Evolutionary conservation across 306 rosid species (phyloP), one percentile per base, ranked within the genome.

Genomic region (Pachyrhizus erosus): DNA sequence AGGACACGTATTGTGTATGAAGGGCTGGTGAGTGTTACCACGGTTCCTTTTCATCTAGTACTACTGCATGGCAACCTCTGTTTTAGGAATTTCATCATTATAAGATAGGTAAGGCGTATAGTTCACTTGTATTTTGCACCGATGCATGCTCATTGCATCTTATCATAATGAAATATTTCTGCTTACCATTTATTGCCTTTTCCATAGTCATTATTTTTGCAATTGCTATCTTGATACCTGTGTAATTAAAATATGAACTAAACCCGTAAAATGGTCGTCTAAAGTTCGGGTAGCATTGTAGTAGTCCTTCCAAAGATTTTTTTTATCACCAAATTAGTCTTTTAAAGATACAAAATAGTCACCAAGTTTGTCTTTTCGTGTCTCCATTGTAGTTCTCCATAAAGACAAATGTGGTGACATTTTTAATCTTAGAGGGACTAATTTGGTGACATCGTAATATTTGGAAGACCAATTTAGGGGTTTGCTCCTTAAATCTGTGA

Each of bases 61-160:
- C 73, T 43, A 72, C 66, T 57, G n/a, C 62, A 8, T 42, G 76
- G 60, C 39, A 27, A 58, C 5, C 58, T 42, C 42, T 23, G 14
- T 84, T 20, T 3, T 82, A 9, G 90, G 88, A 34, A 9, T 51
- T 37, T 0, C 58, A 54, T 73, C 52, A 64, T 49, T 49, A 24
- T 40, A 42, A 27, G 17, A 73, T 68, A 58, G 66, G 7, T 24
- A 37, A 73, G 7, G 29, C 46, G 23, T 27, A 72, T 40, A 13
- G 5, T 29, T 73, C 52, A 67, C 20, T 18, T 77, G 52, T 75
- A 69, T 67, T 67, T 24, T 21, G n/a, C 72, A 68, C 23, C 29
- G 23, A 27, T 69, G 43, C 23, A 21, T 55, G 51, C 65, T 67
- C 40, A 55, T 21, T 43, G 82, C 43, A 57, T 70, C 65, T 60